Evolutionary conservation across 169 alveolate genomes (phyloP), one percentile per base, ranked within the genome.

Genomic region (Cyclospora cayetanensis): DNA sequence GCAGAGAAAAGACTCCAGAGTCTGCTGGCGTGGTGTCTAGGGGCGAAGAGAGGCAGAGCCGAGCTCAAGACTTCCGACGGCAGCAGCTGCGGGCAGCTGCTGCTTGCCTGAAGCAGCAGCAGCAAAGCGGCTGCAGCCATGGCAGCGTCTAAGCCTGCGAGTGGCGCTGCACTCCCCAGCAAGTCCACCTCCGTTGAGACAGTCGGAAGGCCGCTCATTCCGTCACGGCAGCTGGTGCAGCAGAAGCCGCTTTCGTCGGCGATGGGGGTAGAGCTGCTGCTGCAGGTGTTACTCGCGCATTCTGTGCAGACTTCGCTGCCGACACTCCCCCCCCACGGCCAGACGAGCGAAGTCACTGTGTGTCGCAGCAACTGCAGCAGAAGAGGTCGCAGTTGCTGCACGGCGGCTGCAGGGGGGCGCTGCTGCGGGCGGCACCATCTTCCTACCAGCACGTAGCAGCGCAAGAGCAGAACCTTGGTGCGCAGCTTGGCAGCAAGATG

Each of bases 301-400:
- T 22, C 41, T 25, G 15, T 53, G 12, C 42, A 25, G 39, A 15
- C 80, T 34, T 35, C 1, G 53, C 39, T 34, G 52, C 34, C 53
- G 20, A 4, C 60, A 41, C 29, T 37, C 18, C 41, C 22, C 65
- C 65, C 42, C 86, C 27, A 4, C 3, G 63, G 68, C 88, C 74
- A 42, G 50, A 66, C 88, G 5, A 79, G 22, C 72, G 42, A 29
- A 35, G 43, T 50, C 66, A 43, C 29, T 0, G 88, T 79, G 34
- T 60, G 88, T 46, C 70, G 88, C 43, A 79, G 88, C 88, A 79
- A 12, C 88, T 50, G 88, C 72, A 43, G 88, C 72, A 79, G 88
- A 35, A 79, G 70, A 52, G 60, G 74, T 46, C 88, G 18, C 74
- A 79, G 88, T 39, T 46, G 70, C 27, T 22, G 35, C 42, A 35